phyloP scores from a whole-genome alignment of 768 basidiomycete species.

The Suillus plorans region DNA sequence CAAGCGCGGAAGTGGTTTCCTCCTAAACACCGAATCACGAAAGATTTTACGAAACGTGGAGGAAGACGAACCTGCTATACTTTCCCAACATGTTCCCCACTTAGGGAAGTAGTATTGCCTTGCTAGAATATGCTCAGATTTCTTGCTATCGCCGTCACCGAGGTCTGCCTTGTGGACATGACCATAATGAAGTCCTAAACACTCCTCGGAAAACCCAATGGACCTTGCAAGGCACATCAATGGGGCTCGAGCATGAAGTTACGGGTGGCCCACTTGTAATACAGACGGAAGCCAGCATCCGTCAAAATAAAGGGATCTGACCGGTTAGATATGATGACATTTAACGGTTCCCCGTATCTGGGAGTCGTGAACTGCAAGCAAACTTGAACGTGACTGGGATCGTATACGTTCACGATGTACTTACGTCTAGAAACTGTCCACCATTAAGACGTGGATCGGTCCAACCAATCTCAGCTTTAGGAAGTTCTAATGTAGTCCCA shows the following conservation, averaged over 20 bases:
- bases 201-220: conserved; percentile 81
- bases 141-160: conserved; percentile 77
- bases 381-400: not conserved
- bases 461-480: conserved; percentile 41
- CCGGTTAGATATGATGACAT: conserved; percentile 74
- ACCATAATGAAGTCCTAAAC: conserved; percentile 77
- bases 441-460: conserved; percentile 72
- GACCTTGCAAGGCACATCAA: conserved; percentile 45
- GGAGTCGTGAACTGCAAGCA: conserved; percentile 59
- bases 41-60: not conserved
- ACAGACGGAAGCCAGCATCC: conserved; percentile 65
- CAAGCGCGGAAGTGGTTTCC: conserved; percentile 89
- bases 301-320: conserved; percentile 83
- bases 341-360: conserved; percentile 76
- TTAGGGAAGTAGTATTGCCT: conserved; percentile 78
- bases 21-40: conserved; percentile 38
- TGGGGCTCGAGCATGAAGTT: not conserved
- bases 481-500: conserved; percentile 6
- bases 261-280: conserved; percentile 53
- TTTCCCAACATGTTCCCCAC: conserved; percentile 90
- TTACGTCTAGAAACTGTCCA: conserved; percentile 75
- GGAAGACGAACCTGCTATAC: conserved; percentile 51
- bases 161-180: conserved; percentile 76
- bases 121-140: conserved; percentile 67
- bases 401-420: conserved; percentile 19